Evolutionary conservation across 345 rosid genomes (phyloP).

Genomic region (Kandelia obovata): DNA sequence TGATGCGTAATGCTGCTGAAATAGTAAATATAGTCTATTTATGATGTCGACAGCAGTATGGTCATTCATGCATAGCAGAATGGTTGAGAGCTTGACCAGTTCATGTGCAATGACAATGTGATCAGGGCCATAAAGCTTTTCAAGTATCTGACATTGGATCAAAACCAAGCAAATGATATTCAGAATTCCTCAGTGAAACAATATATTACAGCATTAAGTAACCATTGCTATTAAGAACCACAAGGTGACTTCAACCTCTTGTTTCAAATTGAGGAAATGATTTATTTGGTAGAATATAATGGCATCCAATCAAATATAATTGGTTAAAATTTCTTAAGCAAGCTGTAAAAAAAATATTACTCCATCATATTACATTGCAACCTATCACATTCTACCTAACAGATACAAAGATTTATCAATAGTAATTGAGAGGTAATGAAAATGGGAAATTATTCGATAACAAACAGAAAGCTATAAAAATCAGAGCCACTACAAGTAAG

Average conservation of each 20-base stretch:
- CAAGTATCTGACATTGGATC: conserved; percentile 50
- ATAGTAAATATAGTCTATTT: conserved; percentile 37
- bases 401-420: background rate
- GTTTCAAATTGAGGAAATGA: background rate
- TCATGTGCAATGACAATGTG: conserved; percentile 78
- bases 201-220: background rate
- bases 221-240: background rate
- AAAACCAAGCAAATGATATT: conserved; percentile 11
- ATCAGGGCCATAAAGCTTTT: conserved; percentile 52
- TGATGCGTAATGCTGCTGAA: conserved; percentile 51
- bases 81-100: conserved; percentile 67
- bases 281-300: too few species aligned
- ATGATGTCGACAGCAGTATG: conserved; percentile 34
- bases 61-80: conserved; percentile 54
- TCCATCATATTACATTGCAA: too few species aligned
- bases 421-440: background rate
- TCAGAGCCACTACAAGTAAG: background rate
- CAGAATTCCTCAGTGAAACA: background rate
- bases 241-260: background rate
- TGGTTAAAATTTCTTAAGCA: too few species aligned
- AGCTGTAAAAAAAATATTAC: too few species aligned
- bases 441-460: background rate
- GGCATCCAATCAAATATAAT: too few species aligned
- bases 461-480: background rate
- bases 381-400: too few species aligned